Base-by-base conservation (phyloP, 768 basidiomycete genomes). In the Tylopilus plumbeoviolaceoides region DNA sequence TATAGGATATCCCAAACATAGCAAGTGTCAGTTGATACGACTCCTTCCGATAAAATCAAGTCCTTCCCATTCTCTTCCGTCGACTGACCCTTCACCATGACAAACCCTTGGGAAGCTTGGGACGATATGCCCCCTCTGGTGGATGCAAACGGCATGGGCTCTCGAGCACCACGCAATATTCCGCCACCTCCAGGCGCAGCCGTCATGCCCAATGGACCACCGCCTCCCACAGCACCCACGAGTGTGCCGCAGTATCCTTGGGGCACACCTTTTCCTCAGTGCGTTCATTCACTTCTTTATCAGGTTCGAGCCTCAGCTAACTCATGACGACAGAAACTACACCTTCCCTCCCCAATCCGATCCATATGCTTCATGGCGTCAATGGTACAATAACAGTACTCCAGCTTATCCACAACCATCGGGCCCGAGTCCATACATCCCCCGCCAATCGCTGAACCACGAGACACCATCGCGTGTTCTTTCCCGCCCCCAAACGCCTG, bases 341-440 rank as follows among this genome's bases (percentile, higher is more conserved):
- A 7, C 56, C n/a, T 53, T 60, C 30, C 52, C 56, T 15, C 51
- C 8, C 45, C 54, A 51, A 28, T 62, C 67, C 20, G 62, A 60
- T 21, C 56, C 56, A 7, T 53, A n/a, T 18, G 14, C 47, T 23
- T 18, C 25, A 18, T 57, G 59, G 59, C 36, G 5, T 11, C 55
- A 33, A n/a, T 25, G 57, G 36, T 12, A 47, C 3, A 36, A 50
- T 5, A 10, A 8, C 33, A 33, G 14, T 10, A 30, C 53, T 7
- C 12, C 50, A 21, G 39, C 42, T 40, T 53, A 63, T 52, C 59
- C 36, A 18, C 64, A 48, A 8, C 58, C 27, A 54, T 56, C 61
- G 21, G 58, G 49, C 12, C 68, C 69, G 5, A 69, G 69, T 21
- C 69, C 69, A 12, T 69, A 69, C 55, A 55, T 69, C 51, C 63